A percentile compares a stretch with the other conserved stretches of the same genome.
Conservation (phyloP, 2,329 filamentous ascomycete species). For the Neopestalotiopsis sp. region DNA sequence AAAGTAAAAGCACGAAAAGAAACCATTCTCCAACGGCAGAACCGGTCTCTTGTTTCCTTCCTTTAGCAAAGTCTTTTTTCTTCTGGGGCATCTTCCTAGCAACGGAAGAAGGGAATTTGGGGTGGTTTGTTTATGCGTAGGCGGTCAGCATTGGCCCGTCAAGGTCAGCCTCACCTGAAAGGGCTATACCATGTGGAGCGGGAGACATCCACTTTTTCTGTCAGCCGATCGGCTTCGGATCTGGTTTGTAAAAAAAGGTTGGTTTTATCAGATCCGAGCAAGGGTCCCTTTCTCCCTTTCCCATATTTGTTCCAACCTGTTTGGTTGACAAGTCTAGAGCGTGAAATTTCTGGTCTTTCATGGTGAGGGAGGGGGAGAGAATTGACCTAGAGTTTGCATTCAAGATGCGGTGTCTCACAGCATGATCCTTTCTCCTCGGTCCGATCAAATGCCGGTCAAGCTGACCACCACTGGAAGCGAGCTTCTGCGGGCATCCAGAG, state of each 20-base stretch:
- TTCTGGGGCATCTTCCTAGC: neutral
- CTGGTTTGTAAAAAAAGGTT: conserved; percentile 4
- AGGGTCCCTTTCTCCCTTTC: neutral
- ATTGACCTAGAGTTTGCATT: neutral
- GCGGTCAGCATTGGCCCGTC: neutral
- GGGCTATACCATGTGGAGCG: conserved; percentile 3
- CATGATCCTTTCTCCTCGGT: neutral
- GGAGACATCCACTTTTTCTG: neutral
- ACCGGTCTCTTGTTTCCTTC: neutral
- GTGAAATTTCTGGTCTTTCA: no score
- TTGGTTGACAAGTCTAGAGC: neutral
- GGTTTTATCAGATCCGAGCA: conserved; percentile 15
- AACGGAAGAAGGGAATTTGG: neutral
- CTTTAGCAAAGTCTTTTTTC: neutral
- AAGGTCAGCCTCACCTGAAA: conserved; percentile 10
- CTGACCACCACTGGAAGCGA: neutral
- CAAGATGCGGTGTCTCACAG: neutral
- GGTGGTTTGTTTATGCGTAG: neutral
- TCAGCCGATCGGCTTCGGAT: conserved; percentile 10
- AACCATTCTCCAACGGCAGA: no score
- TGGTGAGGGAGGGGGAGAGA: neutral
- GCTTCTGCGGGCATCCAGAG: neutral
- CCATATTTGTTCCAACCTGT: neutral
- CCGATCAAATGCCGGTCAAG: neutral
- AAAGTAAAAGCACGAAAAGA: neutral